These are phyloP conservation scores for Kodamaea fungicola DNA, from an alignment of 1,139 yeast genomes.

Conservation along the genomic window DNA sequence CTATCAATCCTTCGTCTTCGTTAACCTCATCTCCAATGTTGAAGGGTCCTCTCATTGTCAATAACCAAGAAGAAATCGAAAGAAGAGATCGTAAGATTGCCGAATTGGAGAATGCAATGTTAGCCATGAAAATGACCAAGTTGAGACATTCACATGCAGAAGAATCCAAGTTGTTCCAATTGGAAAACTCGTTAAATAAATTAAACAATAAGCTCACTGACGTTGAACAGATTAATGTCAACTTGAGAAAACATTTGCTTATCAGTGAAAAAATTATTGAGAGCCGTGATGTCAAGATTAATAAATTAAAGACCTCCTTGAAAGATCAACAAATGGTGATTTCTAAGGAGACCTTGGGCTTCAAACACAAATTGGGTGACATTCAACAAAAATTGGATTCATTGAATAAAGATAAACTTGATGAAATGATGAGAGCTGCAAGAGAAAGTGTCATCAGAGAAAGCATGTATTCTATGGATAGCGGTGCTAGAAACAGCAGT, in stretches of 20 bases:
- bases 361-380: conserved; percentile 48
- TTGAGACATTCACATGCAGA: conserved; percentile 42
- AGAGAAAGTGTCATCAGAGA: conserved; percentile 15
- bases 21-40: conserved; percentile 5
- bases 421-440: conserved; percentile 15
- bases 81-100: conserved; percentile 36
- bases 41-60: conserved; percentile 9
- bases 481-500: conserved; percentile 12
- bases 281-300: conserved; percentile 57
- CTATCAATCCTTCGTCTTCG: conserved; percentile 12
- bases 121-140: conserved; percentile 34
- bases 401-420: conserved; percentile 15
- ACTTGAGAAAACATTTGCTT: conserved; percentile 38
- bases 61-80: conserved; percentile 23
- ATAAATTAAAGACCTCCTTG: conserved; percentile 49
- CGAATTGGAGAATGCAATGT: conserved; percentile 35
- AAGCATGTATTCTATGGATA: conserved; percentile 15
- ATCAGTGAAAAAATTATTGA: conserved; percentile 59
- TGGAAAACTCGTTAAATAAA: conserved; percentile 38
- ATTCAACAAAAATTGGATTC: conserved; percentile 38
- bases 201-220: conserved; percentile 39
- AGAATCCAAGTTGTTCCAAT: conserved; percentile 37
- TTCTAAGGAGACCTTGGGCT: conserved; percentile 48
- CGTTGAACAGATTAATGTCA: conserved; percentile 36
- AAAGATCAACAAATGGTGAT: conserved; percentile 50